phyloP scores from a whole-genome alignment of 2,329 filamentous ascomycete species.

The Hypocrella siamensis region DNA sequence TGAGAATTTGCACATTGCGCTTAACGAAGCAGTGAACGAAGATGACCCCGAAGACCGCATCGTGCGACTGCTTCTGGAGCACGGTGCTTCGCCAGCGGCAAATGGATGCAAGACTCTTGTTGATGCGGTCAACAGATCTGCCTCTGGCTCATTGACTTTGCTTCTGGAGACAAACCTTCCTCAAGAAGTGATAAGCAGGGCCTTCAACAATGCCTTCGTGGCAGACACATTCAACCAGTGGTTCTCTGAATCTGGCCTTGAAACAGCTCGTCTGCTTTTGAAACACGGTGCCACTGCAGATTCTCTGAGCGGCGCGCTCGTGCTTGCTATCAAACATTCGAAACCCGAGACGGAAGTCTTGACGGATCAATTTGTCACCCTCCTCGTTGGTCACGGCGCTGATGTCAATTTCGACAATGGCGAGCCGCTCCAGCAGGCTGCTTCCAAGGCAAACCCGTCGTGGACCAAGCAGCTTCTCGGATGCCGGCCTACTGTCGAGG shows the following conservation, averaged over 20 bases:
- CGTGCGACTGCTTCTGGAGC: slow-evolving; percentile 29
- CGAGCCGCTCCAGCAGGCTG: slow-evolving; percentile 36
- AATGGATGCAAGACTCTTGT: slow-evolving; percentile 37
- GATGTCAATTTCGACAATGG: slow-evolving; percentile 37
- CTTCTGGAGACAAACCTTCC: slow-evolving; percentile 26
- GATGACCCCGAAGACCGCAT: slow-evolving; percentile 30
- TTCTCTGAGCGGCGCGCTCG: slow-evolving; percentile 27
- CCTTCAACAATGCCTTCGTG: slow-evolving; percentile 29
- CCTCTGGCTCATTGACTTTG: slow-evolving; percentile 22
- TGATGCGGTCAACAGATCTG: slow-evolving; percentile 26
- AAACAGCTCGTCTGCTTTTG: slow-evolving; percentile 31
- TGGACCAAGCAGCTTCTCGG: slow-evolving; percentile 35
- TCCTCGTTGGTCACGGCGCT: slow-evolving; percentile 21
- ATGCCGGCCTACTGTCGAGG: slow-evolving; percentile 30
- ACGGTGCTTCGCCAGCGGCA: slow-evolving; percentile 34
- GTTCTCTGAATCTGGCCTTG: slow-evolving; percentile 30
- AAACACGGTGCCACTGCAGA: slow-evolving; percentile 30
- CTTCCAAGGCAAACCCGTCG: slow-evolving; percentile 31
- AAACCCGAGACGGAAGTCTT: slow-evolving; percentile 21
- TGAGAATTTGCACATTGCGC: slow-evolving; percentile 32
- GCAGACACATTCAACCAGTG: slow-evolving; percentile 23
- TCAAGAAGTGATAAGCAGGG: slow-evolving; percentile 24
- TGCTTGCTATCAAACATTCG: slow-evolving; percentile 27
- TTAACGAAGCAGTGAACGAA: slow-evolving; percentile 37
- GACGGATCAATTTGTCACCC: slow-evolving; percentile 27